Base-by-base conservation (phyloP, 169 alveolate genomes). In the Eimeria tenella region DNA sequence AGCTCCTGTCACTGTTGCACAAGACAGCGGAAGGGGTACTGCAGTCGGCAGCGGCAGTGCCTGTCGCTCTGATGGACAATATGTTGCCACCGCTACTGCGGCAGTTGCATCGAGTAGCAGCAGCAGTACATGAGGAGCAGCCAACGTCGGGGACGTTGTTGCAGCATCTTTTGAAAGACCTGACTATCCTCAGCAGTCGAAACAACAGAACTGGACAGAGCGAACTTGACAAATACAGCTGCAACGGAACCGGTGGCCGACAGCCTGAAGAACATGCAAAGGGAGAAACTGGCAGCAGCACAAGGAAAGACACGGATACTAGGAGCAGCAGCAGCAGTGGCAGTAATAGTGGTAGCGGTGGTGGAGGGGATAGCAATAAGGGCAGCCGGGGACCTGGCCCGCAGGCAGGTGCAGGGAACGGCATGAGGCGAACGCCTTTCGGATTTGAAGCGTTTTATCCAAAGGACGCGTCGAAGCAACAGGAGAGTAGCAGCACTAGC, bases 381-480 rank as follows among this genome's bases (percentile, higher is more conserved):
- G 65, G 63, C 17, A 56, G 79, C 1, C 75, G 91, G n/a, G 25
- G 70, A 23, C 81, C 75, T 5, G 81, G 81, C 9, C 62, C 68
- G 50, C 21, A 60, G 21, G 81, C 62, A 84, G 81, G 63, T 11
- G 10, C 81, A 11, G 75, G 60, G 21, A 60, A 15, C 60, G 42
- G 62, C 65, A 60, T 77, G 23, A 52, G 91, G 91, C 91, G 91
- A 31, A 62, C 62, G 79, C 91, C 91, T n/a, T 55, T 84, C 3
- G 91, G 91, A 60, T 84, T 84, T 52, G 91, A 84, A 50, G 79
- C 91, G 4, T 84, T 84, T 6, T 84, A 84, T 42, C 91, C 91
- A 0, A 84, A 84, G 6, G 91, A 84, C 62, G 79, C 91, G 55
- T 49, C 31, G 75, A 84, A 84, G 56, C 63, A 62, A 49, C 50